These are phyloP conservation scores for Hymenoscyphus repandus DNA, from an alignment of 2,329 filamentous ascomycete species.

Conservation along the genomic window DNA sequence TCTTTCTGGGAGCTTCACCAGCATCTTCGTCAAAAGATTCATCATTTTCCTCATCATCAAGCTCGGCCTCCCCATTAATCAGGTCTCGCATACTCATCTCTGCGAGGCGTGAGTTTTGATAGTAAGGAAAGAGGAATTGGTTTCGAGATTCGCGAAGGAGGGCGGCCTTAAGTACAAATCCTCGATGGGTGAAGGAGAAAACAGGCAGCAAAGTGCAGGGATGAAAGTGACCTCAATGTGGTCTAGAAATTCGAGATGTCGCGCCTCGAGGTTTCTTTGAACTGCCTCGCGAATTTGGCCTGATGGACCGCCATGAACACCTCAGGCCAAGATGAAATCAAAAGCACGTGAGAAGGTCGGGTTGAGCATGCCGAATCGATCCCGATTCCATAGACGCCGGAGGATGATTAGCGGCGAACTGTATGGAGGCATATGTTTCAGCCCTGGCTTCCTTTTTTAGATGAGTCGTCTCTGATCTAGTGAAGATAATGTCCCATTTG, in stretches of 20 bases:
- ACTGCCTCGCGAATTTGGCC: not conserved
- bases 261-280: not conserved
- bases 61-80: conserved; percentile 78
- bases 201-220: not conserved
- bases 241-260: not conserved
- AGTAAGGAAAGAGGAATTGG: not conserved
- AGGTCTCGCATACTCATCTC: conserved; percentile 70
- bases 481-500: no score
- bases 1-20: conserved; percentile 49
- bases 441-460: no score
- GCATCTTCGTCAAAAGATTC: conserved; percentile 76
- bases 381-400: no score
- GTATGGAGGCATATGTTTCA: no score
- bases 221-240: not conserved
- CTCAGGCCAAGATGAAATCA: not conserved
- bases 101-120: conserved; percentile 16
- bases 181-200: not conserved
- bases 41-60: conserved; percentile 81
- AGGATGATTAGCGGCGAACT: no score
- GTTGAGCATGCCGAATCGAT: no score
- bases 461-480: no score
- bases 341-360: no score
- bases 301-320: not conserved
- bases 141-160: not conserved
- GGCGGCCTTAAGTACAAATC: conserved; percentile 6